Evolutionary conservation across 139 green algal genomes (phyloP), one percentile per base, ranked within the genome.

Genomic region (Picochlorum sp.): DNA sequence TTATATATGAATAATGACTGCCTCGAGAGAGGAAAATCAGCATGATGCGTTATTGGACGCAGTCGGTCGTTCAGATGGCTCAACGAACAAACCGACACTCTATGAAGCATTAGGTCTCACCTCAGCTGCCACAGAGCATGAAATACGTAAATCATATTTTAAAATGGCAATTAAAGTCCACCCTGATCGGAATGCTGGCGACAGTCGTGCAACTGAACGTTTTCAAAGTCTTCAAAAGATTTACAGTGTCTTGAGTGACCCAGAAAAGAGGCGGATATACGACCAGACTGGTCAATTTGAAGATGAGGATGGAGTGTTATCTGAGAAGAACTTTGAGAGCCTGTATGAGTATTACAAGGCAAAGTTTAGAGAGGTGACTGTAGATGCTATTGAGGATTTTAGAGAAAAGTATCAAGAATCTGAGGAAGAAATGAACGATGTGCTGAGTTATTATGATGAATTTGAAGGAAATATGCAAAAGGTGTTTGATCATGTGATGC

Each of bases 211-310:
- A 0, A 89, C 85, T 32, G 59, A 56, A 11, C 52, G 63, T 4
- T 98, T 98, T 66, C 91, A 97, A 68, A 79, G 77, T 0, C 72
- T 98, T 68, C 90, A 98, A 59, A 78, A 82, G 13, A 73, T 97
- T 28, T 98, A 95, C 65, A 72, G 62, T 2, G 79, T 98, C 5
- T 69, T 98, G 7, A 75, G 81, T 18, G 83, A 97, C 10, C 11
- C 37, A 18, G 15, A 26, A 73, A 92, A 84, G 77, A 80, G 90
- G 0, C 85, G 85, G 63, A 15, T 94, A 15, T 98, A 98, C 67
- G 91, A 98, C 68, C 32, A 86, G 34, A 98, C 92, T 3, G 92
- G 92, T 10, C 71, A 49, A 32, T 14, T 85, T 4, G 80, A 85
- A 23, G 85, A 91, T 62, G 52, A 62, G 7, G 76, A 92, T 34